Base-by-base conservation (phyloP, 768 basidiomycete species). In the Coprinellus micaceus region DNA sequence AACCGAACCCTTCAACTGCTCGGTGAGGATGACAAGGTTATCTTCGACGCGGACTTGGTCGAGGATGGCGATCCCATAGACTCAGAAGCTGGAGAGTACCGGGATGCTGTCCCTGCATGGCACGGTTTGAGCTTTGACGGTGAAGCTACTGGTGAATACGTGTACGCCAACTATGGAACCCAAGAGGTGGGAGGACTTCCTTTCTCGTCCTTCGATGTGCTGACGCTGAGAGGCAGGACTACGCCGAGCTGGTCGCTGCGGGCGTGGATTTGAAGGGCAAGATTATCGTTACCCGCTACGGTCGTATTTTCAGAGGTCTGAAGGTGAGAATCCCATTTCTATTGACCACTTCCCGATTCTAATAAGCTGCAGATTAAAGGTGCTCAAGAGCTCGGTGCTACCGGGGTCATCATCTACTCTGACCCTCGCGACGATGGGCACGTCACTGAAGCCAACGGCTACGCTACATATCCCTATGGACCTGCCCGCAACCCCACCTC, bases 401-500 rank as follows among this genome's bases (percentile, higher is more conserved):
- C 74, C 29, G 93, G 85, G 30, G 75, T 85, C n/a, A 70, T 95
- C 47, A 91, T 94, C 55, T 94, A 91, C 72, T 84, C 82, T 46
- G 93, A 95, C 70, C 86, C 86, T 11, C 83, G 82, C 29, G 91
- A 94, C 66, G 91, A 95, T 62, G 93, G 92, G 3, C 77, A 73
- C 46, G 85, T 91, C 30, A 89, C 85, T 2, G 77, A 77, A 15
- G 79, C 81, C 57, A 91, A 92, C 57, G 92, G 91, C 11, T 92
- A 88, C 67, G 69, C 77, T 21, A 72, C 83, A 49, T 66, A 92
- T 64, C 95, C 95, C 2, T 72, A 81, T 25, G 94, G 95, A 2
- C 94, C 94, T 22, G 95, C 94, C 29, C 79, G 92, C 52, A 90
- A 92, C 68, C 88, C 88, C 0, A 82, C 82, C 3, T 83, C 88